Percentiles rank a stretch among this genome's conserved stretches.
These are phyloP conservation scores for Xylariaceae sp. DNA, from an alignment of 2,329 filamentous ascomycete genomes.

Conservation along the genomic window DNA sequence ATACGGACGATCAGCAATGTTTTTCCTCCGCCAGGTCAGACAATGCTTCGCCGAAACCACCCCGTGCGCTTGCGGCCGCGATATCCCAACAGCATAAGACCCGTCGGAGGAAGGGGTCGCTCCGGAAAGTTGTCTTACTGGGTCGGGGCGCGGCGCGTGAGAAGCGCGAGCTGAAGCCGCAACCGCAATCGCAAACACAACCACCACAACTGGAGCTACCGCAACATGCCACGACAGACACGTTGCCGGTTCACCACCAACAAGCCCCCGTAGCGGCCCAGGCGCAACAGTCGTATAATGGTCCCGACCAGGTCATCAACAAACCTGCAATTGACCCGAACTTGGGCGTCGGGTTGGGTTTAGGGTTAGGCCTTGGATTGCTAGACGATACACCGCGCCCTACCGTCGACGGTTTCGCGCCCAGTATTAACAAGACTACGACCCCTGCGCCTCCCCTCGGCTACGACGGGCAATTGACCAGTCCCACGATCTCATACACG, in stretches of 20 bases:
- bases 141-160: slow-evolving; percentile 65
- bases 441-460: slow-evolving; percentile 16
- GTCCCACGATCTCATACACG: slow-evolving; percentile 55
- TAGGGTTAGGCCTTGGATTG: slow-evolving; percentile 44
- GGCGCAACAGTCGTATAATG: slow-evolving; percentile 7
- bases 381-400: slow-evolving; percentile 43
- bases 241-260: slow-evolving; percentile 9
- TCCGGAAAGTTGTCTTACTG: slow-evolving; percentile 80
- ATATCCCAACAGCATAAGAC: slow-evolving; percentile 45
- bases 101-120: slow-evolving; percentile 72
- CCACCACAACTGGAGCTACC: slow-evolving; percentile 41
- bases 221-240: slow-evolving; percentile 28
- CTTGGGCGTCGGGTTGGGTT: neutral
- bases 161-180: slow-evolving; percentile 46
- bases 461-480: slow-evolving; percentile 36
- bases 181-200: slow-evolving; percentile 43
- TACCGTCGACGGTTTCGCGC: slow-evolving; percentile 43
- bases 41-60: slow-evolving; percentile 22
- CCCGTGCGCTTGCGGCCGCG: slow-evolving; percentile 31
- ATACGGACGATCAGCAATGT: slow-evolving; percentile 25
- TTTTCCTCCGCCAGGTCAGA: neutral
- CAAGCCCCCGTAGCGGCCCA: slow-evolving; percentile 23
- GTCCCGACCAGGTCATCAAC: slow-evolving; percentile 11
- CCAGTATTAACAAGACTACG: slow-evolving; percentile 30
- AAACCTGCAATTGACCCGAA: slow-evolving; percentile 29